A percentile compares a stretch with the other conserved stretches of the same genome.
phyloP scores from a whole-genome alignment of 768 basidiomycete species.

The Lentinula raphanica region DNA sequence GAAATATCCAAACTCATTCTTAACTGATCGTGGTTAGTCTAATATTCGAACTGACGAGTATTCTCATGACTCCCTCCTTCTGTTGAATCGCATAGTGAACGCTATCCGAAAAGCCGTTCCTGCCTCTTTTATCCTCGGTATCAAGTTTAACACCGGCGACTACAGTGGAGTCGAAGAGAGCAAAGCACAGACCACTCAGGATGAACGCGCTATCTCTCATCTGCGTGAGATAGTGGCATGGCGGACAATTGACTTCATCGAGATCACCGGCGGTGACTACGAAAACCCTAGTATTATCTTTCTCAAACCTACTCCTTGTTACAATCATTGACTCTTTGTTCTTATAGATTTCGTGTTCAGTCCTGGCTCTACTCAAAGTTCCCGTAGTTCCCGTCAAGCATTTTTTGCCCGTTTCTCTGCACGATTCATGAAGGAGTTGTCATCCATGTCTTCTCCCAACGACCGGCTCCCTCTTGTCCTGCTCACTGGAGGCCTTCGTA shows the following conservation, averaged over 20 bases:
- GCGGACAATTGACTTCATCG: slow-evolving; percentile 74
- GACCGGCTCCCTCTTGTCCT: slow-evolving; percentile 53
- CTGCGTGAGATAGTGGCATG: slow-evolving; percentile 57
- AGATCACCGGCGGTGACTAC: slow-evolving; percentile 86
- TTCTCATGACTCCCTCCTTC: slow-evolving; percentile 40
- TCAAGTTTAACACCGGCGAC: slow-evolving; percentile 81
- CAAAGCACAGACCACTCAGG: slow-evolving; percentile 19
- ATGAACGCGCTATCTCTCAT: slow-evolving; percentile 52
- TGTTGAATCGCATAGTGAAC: slow-evolving; percentile 52
- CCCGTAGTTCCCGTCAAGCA: slow-evolving; percentile 50
- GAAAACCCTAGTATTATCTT: slow-evolving; percentile 56
- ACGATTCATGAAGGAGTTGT: slow-evolving; percentile 42
- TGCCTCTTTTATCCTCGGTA: slow-evolving; percentile 58
- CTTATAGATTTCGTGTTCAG: slow-evolving; percentile 39
- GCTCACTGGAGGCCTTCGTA: slow-evolving; percentile 76
- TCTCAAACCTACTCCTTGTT: neutral
- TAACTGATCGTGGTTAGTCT: slow-evolving; percentile 13
- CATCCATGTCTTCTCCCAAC: slow-evolving; percentile 21
- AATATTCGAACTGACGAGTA: slow-evolving; percentile 62
- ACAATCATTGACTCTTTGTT: neutral
- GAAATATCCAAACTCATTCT: neutral
- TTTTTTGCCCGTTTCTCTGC: slow-evolving; percentile 69
- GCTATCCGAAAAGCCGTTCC: slow-evolving; percentile 53
- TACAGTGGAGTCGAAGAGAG: slow-evolving; percentile 37
- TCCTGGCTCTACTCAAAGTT: slow-evolving; percentile 10